Percentiles rank a stretch among this genome's conserved stretches.
These are phyloP conservation scores for Boletus sp. DNA, from an alignment of 1,284 basidiomycete species.

Conservation along the genomic window DNA sequence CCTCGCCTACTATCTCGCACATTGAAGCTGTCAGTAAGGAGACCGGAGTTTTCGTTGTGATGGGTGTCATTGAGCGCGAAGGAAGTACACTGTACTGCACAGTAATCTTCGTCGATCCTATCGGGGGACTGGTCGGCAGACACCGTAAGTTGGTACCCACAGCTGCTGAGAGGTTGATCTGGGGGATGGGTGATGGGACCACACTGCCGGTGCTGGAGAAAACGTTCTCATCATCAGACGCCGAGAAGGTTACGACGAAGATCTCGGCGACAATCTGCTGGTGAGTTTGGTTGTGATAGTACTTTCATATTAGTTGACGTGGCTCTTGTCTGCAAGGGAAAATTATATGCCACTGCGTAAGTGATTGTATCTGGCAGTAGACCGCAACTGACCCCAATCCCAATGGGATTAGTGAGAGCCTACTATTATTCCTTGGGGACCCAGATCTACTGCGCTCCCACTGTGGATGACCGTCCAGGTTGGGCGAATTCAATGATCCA, in stretches of 20 bases:
- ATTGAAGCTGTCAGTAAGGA: slow-evolving; percentile 52
- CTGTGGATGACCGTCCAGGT: slow-evolving; percentile 61
- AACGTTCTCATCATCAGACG: slow-evolving; percentile 27
- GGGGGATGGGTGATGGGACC: slow-evolving; percentile 59
- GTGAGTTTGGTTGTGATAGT: slow-evolving; percentile 35
- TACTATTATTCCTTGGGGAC: slow-evolving; percentile 62
- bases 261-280: slow-evolving; percentile 68
- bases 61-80: slow-evolving; percentile 67
- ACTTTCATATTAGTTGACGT: slow-evolving; percentile 3
- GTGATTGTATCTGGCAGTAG: slow-evolving; percentile 17
- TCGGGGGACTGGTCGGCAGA: slow-evolving; percentile 54
- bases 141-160: slow-evolving; percentile 76
- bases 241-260: slow-evolving; percentile 41
- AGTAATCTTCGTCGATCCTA: slow-evolving; percentile 59
- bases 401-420: slow-evolving; percentile 43
- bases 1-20: slow-evolving; percentile 45
- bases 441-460: slow-evolving; percentile 67
- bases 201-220: slow-evolving; percentile 45
- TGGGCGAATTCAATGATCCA: slow-evolving; percentile 70
- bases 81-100: slow-evolving; percentile 71
- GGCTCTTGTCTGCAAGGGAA: slow-evolving; percentile 43
- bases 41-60: slow-evolving; percentile 56
- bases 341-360: slow-evolving; percentile 72
- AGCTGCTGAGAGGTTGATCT: slow-evolving; percentile 63
- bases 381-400: neutral